phyloP scores from a whole-genome alignment of 257 asterid species.

The Ballota nigra region DNA sequence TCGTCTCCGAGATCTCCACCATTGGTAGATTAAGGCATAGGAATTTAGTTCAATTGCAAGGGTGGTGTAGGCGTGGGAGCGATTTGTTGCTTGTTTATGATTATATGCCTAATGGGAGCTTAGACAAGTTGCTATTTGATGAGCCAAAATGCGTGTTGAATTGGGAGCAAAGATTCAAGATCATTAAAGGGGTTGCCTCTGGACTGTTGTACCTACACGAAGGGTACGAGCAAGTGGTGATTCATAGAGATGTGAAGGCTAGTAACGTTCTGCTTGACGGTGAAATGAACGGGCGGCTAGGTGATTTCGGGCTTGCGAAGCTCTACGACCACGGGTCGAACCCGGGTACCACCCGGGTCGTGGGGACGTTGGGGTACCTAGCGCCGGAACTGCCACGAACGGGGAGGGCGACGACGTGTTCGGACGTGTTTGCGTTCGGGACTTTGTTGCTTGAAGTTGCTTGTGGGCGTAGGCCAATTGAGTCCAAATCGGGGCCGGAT shows the following conservation, averaged over 20 bases:
- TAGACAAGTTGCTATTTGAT: conserved; percentile 51
- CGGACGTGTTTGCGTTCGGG: conserved; percentile 63
- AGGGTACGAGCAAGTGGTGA: conserved; percentile 62
- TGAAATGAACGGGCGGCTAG: conserved; percentile 51
- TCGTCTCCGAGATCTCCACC: conserved; percentile 62
- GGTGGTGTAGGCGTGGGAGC: conserved; percentile 68
- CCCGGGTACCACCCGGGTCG: conserved; percentile 59
- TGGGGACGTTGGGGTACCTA: conserved; percentile 67
- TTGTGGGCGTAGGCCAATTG: conserved; percentile 60
- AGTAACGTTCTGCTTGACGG: conserved; percentile 62
- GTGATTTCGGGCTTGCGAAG: conserved; percentile 68
- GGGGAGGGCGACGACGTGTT: conserved; percentile 50
- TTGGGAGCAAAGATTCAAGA: conserved; percentile 63
- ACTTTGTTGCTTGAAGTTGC: conserved; percentile 52
- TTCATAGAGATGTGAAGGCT: conserved; percentile 65
- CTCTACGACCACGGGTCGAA: conserved; percentile 55
- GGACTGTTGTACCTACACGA: conserved; percentile 69
- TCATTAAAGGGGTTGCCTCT: conserved; percentile 66
- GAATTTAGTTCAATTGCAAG: conserved; percentile 61
- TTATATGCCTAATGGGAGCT: conserved; percentile 76
- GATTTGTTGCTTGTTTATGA: conserved; percentile 72
- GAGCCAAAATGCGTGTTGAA: conserved; percentile 31
- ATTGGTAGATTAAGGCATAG: conserved; percentile 69
- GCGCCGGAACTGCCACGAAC: conserved; percentile 64
- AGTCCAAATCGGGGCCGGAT: conserved; percentile 38